These are phyloP conservation scores for Mycosphaerella sp. DNA, from an alignment of 2,329 filamentous ascomycete species.

Conservation along the genomic window DNA sequence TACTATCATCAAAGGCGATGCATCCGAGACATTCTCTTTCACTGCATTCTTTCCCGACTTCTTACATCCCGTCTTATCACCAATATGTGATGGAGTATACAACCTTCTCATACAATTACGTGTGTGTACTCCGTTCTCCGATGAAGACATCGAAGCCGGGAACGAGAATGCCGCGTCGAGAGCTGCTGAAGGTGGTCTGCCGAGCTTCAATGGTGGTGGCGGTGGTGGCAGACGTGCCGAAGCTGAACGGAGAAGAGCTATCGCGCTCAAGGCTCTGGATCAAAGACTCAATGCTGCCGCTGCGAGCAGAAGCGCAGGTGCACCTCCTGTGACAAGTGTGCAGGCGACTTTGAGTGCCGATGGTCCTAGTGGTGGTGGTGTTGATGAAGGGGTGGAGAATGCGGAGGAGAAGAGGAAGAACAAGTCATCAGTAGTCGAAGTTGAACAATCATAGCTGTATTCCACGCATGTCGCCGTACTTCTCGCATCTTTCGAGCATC, in stretches of 20 bases:
- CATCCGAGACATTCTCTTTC: slow-evolving; percentile 93
- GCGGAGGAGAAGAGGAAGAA: too few relatives aligned
- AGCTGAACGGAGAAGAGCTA: slow-evolving; percentile 78
- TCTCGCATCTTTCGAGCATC: too few relatives aligned
- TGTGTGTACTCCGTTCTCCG: slow-evolving; percentile 79
- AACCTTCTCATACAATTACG: slow-evolving; percentile 65
- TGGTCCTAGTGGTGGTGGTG: background rate
- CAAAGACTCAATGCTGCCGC: slow-evolving; percentile 85
- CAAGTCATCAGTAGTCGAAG: too few relatives aligned
- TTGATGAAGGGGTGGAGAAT: too few relatives aligned
- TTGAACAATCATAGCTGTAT: too few relatives aligned
- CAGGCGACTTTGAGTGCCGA: slow-evolving; percentile 15
- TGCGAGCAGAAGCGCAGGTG: slow-evolving; percentile 12
- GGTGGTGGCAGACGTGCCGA: slow-evolving; percentile 60
- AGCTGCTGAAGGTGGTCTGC: slow-evolving; percentile 52
- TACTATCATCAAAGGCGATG: slow-evolving; percentile 69
- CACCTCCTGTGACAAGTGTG: slow-evolving; percentile 20
- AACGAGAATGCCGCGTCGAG: slow-evolving; percentile 64
- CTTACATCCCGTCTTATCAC: slow-evolving; percentile 68
- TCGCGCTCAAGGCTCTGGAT: slow-evolving; percentile 87
- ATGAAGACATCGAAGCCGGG: slow-evolving; percentile 67
- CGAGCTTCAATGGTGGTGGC: slow-evolving; percentile 50
- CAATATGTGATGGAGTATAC: slow-evolving; percentile 70
- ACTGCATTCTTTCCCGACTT: slow-evolving; percentile 90
- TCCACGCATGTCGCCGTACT: too few relatives aligned